Evolutionary conservation across 441 rosid species (phyloP).

Genomic region (Populus trichocarpa): DNA sequence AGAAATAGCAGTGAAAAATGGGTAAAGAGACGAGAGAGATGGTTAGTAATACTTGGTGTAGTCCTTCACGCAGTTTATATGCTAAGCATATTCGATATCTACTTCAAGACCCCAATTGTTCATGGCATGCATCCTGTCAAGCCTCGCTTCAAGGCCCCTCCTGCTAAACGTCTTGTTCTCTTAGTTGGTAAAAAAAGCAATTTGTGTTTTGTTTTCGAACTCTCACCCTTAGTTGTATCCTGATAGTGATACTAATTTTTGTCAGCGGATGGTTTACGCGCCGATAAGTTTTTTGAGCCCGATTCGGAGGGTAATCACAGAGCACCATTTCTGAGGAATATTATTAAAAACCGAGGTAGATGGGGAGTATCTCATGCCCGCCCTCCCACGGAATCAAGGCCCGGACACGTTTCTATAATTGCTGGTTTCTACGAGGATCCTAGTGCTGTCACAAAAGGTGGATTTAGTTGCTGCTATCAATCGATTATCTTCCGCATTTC

Average conservation of each 20-base stretch:
- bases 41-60: constrained; percentile 84
- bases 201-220: not conserved
- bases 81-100: constrained; percentile 94
- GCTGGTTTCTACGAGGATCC: constrained; percentile 99
- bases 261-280: constrained; percentile 95
- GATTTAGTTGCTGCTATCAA: not conserved
- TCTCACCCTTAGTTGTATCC: not conserved
- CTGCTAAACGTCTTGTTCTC: constrained; percentile 90
- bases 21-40: constrained; percentile 67
- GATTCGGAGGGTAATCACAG: constrained; percentile 67
- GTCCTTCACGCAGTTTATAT: constrained; percentile 85
- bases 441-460: constrained; percentile 96
- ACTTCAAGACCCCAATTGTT: constrained; percentile 95
- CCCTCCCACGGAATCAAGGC: constrained; percentile 97
- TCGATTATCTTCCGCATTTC: not conserved
- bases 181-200: constrained; percentile 47
- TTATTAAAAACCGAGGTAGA: constrained; percentile 71
- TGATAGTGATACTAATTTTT: not conserved
- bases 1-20: constrained; percentile 35
- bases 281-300: constrained; percentile 95
- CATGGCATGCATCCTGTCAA: constrained; percentile 88
- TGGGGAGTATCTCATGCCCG: constrained; percentile 99
- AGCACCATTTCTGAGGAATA: constrained; percentile 86
- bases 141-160: constrained; percentile 76
- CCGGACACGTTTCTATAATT: constrained; percentile 91